A percentile compares a stretch with the other conserved stretches of the same genome.
phyloP scores from a whole-genome alignment of 164 flowering plant species.

The Amborella trichopoda region DNA sequence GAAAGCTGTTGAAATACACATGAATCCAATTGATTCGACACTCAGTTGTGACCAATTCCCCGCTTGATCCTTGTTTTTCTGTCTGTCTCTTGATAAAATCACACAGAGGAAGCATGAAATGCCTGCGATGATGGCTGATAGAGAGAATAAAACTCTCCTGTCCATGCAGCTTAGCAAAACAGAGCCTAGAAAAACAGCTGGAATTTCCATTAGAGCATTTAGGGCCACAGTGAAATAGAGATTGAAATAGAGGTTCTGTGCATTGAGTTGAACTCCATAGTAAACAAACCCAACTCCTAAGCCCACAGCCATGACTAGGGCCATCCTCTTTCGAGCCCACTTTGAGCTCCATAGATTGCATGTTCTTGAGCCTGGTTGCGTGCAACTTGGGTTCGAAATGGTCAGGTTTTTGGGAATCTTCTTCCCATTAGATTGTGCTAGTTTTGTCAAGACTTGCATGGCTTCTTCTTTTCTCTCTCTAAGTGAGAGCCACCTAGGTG shows the following conservation, averaged over 20 bases:
- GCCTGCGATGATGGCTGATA: conserved; percentile 37
- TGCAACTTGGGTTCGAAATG: conserved; percentile 16
- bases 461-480: conserved; percentile 39
- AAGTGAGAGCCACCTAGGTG: conserved; percentile 52
- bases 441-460: conserved; percentile 21
- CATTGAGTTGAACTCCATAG: conserved; percentile 48
- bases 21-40: conserved; percentile 41
- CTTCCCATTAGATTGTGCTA: conserved; percentile 39
- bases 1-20: conserved; percentile 51
- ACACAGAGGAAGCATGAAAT: conserved; percentile 32
- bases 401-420: conserved; percentile 26
- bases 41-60: conserved; percentile 27
- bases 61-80: conserved; percentile 2
- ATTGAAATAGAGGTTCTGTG: conserved; percentile 40
- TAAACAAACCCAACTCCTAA: conserved; percentile 55
- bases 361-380: not conserved
- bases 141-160: conserved; percentile 24
- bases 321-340: conserved; percentile 41
- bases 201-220: conserved; percentile 51
- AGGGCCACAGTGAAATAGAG: conserved; percentile 43
- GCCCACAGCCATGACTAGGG: conserved; percentile 34
- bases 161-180: conserved; percentile 27
- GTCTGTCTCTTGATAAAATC: conserved; percentile 9
- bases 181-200: conserved; percentile 42
- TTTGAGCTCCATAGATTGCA: conserved; percentile 31